Conservation (phyloP, 2,329 filamentous ascomycete species). For the Achaetomium macrosporum region DNA sequence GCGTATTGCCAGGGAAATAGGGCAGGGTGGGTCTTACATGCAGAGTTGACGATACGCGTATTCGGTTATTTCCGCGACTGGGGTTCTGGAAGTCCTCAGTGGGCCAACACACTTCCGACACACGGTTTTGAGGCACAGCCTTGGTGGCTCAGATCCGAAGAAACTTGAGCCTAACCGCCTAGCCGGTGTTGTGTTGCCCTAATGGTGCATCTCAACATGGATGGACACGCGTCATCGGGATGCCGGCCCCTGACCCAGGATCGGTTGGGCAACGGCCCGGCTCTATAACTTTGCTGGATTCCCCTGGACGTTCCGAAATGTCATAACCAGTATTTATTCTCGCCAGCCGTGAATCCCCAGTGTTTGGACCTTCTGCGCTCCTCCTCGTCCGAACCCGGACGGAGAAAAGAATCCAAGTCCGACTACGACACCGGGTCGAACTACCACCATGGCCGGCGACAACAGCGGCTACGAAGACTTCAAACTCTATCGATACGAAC, state of each 20-base stretch:
- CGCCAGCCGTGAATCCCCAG: too few species aligned
- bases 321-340: neutral
- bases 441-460: neutral
- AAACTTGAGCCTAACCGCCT: neutral
- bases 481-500: conserved; percentile 40
- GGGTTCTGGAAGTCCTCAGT: neutral
- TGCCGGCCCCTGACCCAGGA: neutral
- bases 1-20: neutral
- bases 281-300: neutral
- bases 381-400: neutral
- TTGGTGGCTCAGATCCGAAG: neutral
- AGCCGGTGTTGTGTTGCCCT: neutral
- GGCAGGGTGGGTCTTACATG: neutral
- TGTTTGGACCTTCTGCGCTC: neutral
- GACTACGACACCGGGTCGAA: neutral
- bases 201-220: neutral
- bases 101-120: neutral
- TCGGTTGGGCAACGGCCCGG: neutral
- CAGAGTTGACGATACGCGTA: conserved; percentile 1
- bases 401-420: neutral
- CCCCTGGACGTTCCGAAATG: neutral
- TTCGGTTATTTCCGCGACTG: neutral
- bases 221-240: conserved; percentile 1
- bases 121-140: neutral
- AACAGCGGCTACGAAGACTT: neutral